Percentiles rank a stretch among this genome's conserved stretches.
These are phyloP conservation scores for Suillus brevipes DNA, from an alignment of 768 basidiomycete genomes.

Conservation along the genomic window DNA sequence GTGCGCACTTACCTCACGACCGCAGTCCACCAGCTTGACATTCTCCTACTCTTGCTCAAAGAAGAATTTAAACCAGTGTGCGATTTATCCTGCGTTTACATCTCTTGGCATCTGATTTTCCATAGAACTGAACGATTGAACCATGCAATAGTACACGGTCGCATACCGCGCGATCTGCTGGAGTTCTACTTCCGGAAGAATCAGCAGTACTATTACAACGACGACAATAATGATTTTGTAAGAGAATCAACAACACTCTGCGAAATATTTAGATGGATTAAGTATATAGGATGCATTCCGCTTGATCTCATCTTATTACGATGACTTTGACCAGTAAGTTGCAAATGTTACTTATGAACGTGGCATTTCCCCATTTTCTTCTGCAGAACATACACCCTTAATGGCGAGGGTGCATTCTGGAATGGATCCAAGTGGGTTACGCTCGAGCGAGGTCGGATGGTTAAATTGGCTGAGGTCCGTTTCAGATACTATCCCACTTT, in stretches of 20 bases:
- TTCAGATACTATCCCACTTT: background rate
- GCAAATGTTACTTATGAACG: background rate
- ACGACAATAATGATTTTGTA: slow-evolving; percentile 5
- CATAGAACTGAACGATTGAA: background rate
- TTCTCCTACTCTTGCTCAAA: slow-evolving; percentile 12
- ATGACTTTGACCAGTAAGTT: slow-evolving; percentile 5
- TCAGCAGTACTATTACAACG: slow-evolving; percentile 4
- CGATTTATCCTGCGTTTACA: background rate
- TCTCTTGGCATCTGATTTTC: background rate
- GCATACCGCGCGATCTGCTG: slow-evolving; percentile 18
- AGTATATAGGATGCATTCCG: background rate
- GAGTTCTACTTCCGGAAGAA: slow-evolving; percentile 9
- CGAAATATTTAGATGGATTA: background rate
- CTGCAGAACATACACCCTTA: slow-evolving; percentile 2
- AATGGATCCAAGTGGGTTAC: background rate
- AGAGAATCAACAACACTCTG: background rate
- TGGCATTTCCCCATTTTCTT: background rate
- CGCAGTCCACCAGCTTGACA: slow-evolving; percentile 13
- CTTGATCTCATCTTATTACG: background rate
- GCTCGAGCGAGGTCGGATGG: background rate
- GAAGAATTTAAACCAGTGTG: slow-evolving; percentile 20
- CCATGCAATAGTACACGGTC: slow-evolving; percentile 12
- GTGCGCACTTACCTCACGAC: slow-evolving; percentile 1
- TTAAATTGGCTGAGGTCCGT: background rate
- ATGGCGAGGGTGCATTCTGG: background rate